phyloP scores from a whole-genome alignment of 805 yeast genomes.

The Saccharomycopsis synnaedendra region DNA sequence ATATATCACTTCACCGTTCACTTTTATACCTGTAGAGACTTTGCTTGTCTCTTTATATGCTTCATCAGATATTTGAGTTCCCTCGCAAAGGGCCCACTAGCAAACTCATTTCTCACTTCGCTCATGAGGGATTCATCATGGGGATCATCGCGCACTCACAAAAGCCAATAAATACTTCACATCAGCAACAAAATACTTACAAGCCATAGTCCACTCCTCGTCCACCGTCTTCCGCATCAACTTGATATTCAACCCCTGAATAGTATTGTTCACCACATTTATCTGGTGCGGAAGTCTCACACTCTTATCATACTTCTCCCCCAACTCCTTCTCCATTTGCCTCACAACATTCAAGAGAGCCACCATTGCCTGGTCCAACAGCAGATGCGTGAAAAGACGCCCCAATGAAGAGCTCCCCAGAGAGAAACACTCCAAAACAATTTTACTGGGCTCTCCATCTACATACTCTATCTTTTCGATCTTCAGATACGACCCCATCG shows the following conservation, averaged over 20 bases:
- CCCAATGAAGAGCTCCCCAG: conserved; percentile 67
- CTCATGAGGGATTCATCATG: too few relatives aligned
- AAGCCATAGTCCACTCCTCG: conserved; percentile 83
- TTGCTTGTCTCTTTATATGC: too few relatives aligned
- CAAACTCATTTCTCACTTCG: conserved; percentile 12
- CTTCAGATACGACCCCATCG: conserved; percentile 76
- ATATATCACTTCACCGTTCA: too few relatives aligned
- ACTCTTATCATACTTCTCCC: conserved; percentile 9
- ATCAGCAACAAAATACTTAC: conserved; percentile 70
- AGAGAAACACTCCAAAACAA: conserved; percentile 46
- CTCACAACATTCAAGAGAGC: conserved; percentile 55
- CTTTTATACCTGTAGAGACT: too few relatives aligned
- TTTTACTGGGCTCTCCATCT: conserved; percentile 22
- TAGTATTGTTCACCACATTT: conserved; percentile 40
- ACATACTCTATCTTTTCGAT: conserved; percentile 46
- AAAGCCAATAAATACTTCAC: conserved; percentile 78
- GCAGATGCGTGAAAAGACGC: conserved; percentile 59
- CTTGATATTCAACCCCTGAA: conserved; percentile 69
- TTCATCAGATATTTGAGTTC: too few relatives aligned
- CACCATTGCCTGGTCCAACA: conserved; percentile 72
- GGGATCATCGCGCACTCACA: conserved; percentile 30
- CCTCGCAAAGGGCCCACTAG: too few relatives aligned
- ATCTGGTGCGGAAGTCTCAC: conserved; percentile 69
- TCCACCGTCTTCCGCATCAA: conserved; percentile 52
- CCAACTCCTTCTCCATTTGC: conserved; percentile 35